Base-by-base conservation (phyloP, 805 yeast genomes). In the Candida berthetii region DNA sequence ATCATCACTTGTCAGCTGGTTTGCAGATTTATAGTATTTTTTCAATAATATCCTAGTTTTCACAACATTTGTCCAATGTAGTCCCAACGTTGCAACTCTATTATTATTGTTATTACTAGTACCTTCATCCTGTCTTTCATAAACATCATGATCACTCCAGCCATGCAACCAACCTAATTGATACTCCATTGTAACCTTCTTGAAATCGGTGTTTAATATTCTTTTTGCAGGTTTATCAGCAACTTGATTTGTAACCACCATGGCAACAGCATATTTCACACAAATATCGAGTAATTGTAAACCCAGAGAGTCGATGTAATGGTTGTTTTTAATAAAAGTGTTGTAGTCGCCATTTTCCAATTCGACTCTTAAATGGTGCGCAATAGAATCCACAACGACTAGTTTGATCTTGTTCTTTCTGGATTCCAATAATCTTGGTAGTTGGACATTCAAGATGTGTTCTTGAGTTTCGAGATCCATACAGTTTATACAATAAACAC, bases 171-270 rank as follows among this genome's bases (percentile, higher is more conserved):
- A 78, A 7, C 90, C 85, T 16, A 80, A 52, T 54, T 88, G 96
- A 53, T 79, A 76, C 42, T 82, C 84, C 38, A 72, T 62, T 32
- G 56, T 69, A 48, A 48, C 53, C n/a, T 56, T 51, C 31, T 47
- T 47, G 36, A 37, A 50, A 20, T 55, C 54, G 3, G 48, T 54
- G 8, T 50, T 46, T 9, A 56, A 22, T 7, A 56, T 45, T 17
- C 38, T 42, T 32, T 40, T 51, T 1, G 59, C 44, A 0, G 77
- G 72, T 43, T 73, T 72, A 52, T 84, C 91, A 33, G 89, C 74
- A 1, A 89, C 87, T 59, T 90, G 96, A 52, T 90, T 89, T 0
- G 89, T 75, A 2, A 84, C 72, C 0, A 87, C 78, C 0, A 90
- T 60, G 0, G 95, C 84, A 4, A 85, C 54, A 18, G 71, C 60